Base-by-base conservation (phyloP, 345 rosid species). In the Anacardium occidentale region DNA sequence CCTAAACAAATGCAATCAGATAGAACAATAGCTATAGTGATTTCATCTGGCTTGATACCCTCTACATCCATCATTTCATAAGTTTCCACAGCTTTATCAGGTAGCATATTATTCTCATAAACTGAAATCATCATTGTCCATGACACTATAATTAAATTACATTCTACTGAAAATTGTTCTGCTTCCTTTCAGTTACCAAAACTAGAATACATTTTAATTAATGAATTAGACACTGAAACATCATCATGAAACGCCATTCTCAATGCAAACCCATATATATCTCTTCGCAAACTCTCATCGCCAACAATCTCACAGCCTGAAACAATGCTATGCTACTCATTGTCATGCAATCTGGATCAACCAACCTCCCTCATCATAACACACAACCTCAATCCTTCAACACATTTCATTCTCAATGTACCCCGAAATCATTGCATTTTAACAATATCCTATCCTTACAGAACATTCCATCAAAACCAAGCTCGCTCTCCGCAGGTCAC, bases 381-480 rank as follows among this genome's bases (percentile, higher is more conserved):
- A 69, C 92, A 94, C 74, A 89, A 81, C 71, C 83, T 57, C 72
- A 94, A 72, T 59, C 97, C 97, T 80, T 85, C 83, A 40, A 80
- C 62, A 70, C 87, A 88, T 66, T 29, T 79, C 86, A 63, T 94
- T 94, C 88, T 92, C 93, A 56, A 94, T 85, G 72, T 83, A 88
- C 47, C 98, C 98, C 0, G 94, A 87, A 69, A 90, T 94, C 83
- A 92, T 92, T 0, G 97, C 98, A 85, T 92, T 94, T 94, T 95
- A n/a, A 92, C 5, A 97, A 91, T 75, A 94, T 94, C 66, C 84
- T 86, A 83, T 94, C 98, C 75, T 89, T 89, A 44, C 66, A 77
- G 65, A 65, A 73, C 98, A 88, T 92, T 76, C 83, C 77, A 78
- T 88, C 93, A 74, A 92, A 81, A 94, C 58, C 76, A 74, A 63